Base-by-base conservation (phyloP, 108 stramenopile genomes). In the Cyclostephanos tholiformis region DNA sequence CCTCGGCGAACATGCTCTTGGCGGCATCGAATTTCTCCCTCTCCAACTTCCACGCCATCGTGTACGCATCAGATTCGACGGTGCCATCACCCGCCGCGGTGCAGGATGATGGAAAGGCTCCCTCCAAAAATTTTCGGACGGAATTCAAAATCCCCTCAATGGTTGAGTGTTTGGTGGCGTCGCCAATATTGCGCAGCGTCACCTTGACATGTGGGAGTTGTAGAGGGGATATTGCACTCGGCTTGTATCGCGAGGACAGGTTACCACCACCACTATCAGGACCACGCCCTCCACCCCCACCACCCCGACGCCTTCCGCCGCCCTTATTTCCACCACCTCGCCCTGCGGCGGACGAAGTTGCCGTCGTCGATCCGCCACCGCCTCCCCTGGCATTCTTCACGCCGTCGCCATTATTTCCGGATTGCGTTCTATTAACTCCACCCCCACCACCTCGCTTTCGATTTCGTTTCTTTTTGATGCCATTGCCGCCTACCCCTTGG, bases 191-290 rank as follows among this genome's bases (percentile, higher is more conserved):
- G 29, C 82, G 77, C 13, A 83, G 19, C 6, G 82, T 79, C 13
- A 83, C 77, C 38, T 83, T 83, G 68, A 75, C 74, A 48, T 69
- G 67, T 13, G 82, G 82, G 22, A 83, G 49, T 39, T 79, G 78
- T 25, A 82, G 26, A n/a, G 80, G 79, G 16, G 72, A 73, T 1
- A 65, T 44, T 39, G 60, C 75, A 67, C 46, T 69, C 48, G 41
- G 44, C 23, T 48, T 55, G 67, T 50, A 63, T 63, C 59, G 64
- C 6, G 61, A 56, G 0, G 61, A 52, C n/a, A 17, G 2, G 17
- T 48, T 30, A 13, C 56, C 57, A 46, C 74, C 57, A 19, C 74
- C 55, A 22, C 74, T 49, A 11, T 65, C 66, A 10, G 46, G 27
- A 2, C 71, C 62, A 50, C 60, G 60, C 26, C 50, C 50, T 62